phyloP scores from a whole-genome alignment of 225 moss, liverwort and hornwort species.

The Anthoceros angustus region DNA sequence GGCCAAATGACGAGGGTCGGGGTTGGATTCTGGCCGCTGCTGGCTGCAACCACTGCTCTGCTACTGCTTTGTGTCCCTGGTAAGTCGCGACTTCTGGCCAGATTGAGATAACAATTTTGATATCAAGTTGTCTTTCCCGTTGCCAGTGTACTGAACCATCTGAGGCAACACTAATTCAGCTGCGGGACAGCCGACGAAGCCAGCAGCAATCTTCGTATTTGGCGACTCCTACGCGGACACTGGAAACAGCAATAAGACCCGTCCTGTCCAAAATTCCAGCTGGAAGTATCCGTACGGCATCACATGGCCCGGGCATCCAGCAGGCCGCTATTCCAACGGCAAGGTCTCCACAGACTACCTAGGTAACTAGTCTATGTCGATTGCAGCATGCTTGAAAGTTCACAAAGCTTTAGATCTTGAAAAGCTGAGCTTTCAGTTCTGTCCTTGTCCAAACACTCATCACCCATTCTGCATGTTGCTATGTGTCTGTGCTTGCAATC shows the following conservation, averaged over 20 bases:
- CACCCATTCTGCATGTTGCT: neutral
- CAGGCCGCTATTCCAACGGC: conserved; percentile 7
- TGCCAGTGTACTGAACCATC: neutral
- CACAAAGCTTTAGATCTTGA: neutral
- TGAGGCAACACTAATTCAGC: neutral
- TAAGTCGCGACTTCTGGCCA: too few relatives aligned
- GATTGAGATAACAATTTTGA: too few relatives aligned
- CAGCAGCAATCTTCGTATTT: conserved; percentile 4
- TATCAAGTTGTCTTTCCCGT: too few relatives aligned
- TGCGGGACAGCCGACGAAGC: neutral
- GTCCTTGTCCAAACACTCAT: neutral
- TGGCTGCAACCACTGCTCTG: too few relatives aligned
- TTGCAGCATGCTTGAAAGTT: neutral
- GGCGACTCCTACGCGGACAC: conserved; percentile 13
- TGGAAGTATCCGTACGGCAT: conserved; percentile 7
- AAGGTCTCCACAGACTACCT: conserved; percentile 7
- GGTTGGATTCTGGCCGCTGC: too few relatives aligned
- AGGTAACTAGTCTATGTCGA: neutral
- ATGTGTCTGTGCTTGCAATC: neutral
- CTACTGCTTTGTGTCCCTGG: too few relatives aligned
- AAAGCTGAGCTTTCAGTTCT: neutral
- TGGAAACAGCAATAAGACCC: conserved; percentile 5
- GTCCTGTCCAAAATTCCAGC: neutral
- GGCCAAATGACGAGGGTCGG: too few relatives aligned
- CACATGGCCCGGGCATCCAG: conserved; percentile 6